Base-by-base conservation (phyloP, 805 yeast species). In the Saccharomycopsis javanensis region DNA sequence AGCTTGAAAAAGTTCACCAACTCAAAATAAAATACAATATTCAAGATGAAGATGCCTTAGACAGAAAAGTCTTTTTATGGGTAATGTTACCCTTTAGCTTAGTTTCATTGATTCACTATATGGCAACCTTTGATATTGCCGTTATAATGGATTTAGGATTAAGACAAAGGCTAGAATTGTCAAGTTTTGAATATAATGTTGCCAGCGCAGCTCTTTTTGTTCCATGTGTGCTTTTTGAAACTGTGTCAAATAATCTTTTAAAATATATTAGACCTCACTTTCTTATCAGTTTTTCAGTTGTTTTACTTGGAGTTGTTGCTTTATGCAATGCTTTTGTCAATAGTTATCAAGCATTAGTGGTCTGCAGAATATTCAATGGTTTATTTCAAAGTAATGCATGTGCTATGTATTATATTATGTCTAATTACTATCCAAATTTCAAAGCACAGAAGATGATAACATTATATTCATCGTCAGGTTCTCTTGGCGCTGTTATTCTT, bases 251-350 rank as follows among this genome's bases (percentile, higher is more conserved):
- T 28, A 28, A 57, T 30, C 31, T 60, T 20, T 31, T 60, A 11
- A 60, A 57, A 27, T 60, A 57, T 33, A 42, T 57, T n/a, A n/a
- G 60, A 34, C 60, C 60, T 2, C 62, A 60, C 46, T 60, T 57
- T 31, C 57, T 60, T 28, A 60, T 57, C 58, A 60, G 60, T 51
- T 52, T 60, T 37, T 60, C 55, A 25, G 50, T 60, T 8, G 31
- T 60, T 6, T 50, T 57, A 50, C 51, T 60, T 18, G 60, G 62
- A 10, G 50, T 57, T 13, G 58, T 60, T 7, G 42, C 53, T 8
- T 27, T 60, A 4, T 18, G 51, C 31, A 60, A 54, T 28, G 62
- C 56, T 7, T 54, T 57, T 48, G 58, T 57, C 30, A 53, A 56
- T 51, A 57, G 53, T 45, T 60, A 54, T 46, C 50, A 54, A 13